Evolutionary conservation across 2,329 filamentous ascomycete species (phyloP).

Genomic region (Decorospora gaudefroyi): DNA sequence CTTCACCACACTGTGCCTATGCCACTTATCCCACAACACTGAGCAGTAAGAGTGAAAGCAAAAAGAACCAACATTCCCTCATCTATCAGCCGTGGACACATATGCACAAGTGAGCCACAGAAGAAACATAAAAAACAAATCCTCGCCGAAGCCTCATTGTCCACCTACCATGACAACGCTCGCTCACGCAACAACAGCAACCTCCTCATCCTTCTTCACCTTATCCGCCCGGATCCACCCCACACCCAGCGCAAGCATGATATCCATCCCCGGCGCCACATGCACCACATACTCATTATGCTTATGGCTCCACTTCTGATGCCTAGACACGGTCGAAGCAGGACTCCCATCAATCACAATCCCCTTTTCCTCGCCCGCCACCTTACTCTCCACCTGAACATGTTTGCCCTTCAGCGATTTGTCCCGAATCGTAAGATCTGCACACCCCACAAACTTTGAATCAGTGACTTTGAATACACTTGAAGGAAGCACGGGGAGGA

Average conservation of each 20-base stretch:
- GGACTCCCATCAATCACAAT: slow-evolving; percentile 20
- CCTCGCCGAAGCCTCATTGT: too few species aligned
- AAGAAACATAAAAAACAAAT: too few species aligned
- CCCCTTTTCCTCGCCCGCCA: slow-evolving; percentile 21
- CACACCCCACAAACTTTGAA: too few species aligned
- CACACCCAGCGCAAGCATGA: slow-evolving; percentile 26
- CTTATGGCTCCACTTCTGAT: slow-evolving; percentile 14
- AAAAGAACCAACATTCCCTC: too few species aligned
- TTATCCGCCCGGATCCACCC: slow-evolving; percentile 22
- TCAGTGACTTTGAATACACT: too few species aligned
- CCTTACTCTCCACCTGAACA: slow-evolving; percentile 21
- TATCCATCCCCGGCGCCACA: slow-evolving; percentile 29
- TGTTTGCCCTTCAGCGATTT: neutral
- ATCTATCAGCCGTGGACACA: too few species aligned
- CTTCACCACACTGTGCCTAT: too few species aligned
- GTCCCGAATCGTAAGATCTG: slow-evolving; percentile 15
- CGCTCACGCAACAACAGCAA: slow-evolving; percentile 2
- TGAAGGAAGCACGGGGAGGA: too few species aligned
- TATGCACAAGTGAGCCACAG: too few species aligned
- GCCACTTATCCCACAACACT: too few species aligned
- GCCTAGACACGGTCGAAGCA: slow-evolving; percentile 15
- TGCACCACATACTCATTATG: slow-evolving; percentile 16
- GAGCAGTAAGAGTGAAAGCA: too few species aligned
- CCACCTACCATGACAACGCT: too few species aligned
- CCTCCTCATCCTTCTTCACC: slow-evolving; percentile 18